Percentiles rank a stretch among this genome's conserved stretches.
Evolutionary conservation across 2,329 filamentous ascomycete species (phyloP).

Genomic region (Rhinocladiella similis): DNA sequence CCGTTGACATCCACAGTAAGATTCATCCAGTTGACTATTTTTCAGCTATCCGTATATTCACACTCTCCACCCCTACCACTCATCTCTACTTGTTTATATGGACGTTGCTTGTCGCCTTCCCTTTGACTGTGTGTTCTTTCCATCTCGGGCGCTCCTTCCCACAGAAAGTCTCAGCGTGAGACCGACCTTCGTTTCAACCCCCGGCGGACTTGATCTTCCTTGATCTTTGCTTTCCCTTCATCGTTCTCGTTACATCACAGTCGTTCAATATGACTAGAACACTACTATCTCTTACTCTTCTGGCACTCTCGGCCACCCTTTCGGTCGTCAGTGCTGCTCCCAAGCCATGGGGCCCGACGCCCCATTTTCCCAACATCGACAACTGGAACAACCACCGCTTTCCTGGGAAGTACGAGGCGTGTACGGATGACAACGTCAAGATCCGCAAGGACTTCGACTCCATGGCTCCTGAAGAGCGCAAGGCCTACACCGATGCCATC

Average conservation of each 20-base stretch:
- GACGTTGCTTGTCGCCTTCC: background rate
- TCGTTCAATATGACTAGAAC: constrained; percentile 18
- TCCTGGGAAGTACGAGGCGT: constrained; percentile 21
- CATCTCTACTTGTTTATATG: background rate
- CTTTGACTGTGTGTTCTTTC: background rate
- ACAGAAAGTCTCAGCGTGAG: background rate
- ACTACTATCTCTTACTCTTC: constrained; percentile 17
- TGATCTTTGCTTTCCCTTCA: background rate
- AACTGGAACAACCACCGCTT: constrained; percentile 14
- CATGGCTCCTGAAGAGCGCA: constrained; percentile 29
- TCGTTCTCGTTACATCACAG: background rate
- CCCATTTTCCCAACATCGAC: constrained; percentile 18
- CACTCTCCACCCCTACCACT: too few relatives aligned
- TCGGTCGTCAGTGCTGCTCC: constrained; percentile 11
- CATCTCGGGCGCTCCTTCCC: background rate
- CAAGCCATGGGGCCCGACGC: constrained; percentile 9
- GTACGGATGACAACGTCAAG: constrained; percentile 24
- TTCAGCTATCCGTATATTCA: too few relatives aligned
- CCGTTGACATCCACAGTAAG: background rate
- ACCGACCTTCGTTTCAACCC: background rate
- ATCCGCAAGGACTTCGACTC: constrained; percentile 29
- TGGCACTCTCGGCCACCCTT: constrained; percentile 18
- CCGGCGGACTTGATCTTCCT: background rate
- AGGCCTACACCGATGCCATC: constrained; percentile 40
- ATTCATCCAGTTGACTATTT: too few relatives aligned